Evolutionary conservation across 2,329 filamentous ascomycete species (phyloP).

Genomic region (Fonsecaea pugnacius): DNA sequence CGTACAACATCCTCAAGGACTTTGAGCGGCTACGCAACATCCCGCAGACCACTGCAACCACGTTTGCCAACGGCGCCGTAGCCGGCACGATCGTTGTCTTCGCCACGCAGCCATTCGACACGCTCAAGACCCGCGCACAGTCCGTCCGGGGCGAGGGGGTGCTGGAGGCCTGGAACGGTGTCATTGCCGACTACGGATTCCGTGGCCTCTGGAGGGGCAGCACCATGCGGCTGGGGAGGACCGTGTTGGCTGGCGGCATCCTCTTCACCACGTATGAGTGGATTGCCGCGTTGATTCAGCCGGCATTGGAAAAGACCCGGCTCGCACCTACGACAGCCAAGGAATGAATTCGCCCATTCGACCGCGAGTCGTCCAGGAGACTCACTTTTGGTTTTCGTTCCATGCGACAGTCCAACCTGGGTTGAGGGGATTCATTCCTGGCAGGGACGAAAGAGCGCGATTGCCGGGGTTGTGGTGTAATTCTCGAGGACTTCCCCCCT

Average conservation of each 20-base stretch:
- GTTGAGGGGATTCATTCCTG: not conserved
- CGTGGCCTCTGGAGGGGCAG: constrained; percentile 70
- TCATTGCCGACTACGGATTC: constrained; percentile 62
- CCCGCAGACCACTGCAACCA: constrained; percentile 56
- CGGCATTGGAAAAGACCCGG: constrained; percentile 38
- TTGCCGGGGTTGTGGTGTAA: not conserved
- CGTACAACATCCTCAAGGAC: constrained; percentile 68
- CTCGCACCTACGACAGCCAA: constrained; percentile 6
- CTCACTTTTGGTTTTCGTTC: not conserved
- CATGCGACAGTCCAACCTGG: not conserved
- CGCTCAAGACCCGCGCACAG: constrained; percentile 49
- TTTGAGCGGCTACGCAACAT: constrained; percentile 56
- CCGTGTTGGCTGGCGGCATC: constrained; percentile 69
- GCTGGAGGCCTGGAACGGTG: constrained; percentile 59
- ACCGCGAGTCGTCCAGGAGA: not conserved
- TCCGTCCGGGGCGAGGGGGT: constrained; percentile 63
- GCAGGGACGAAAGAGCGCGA: not conserved
- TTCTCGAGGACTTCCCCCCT: not conserved
- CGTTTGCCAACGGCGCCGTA: constrained; percentile 65
- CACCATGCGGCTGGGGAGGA: constrained; percentile 67
- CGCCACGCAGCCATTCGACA: constrained; percentile 51
- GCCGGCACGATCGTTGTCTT: constrained; percentile 59
- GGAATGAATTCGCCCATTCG: not conserved
- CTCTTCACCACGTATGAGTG: constrained; percentile 67
- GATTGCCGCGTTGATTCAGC: constrained; percentile 55